Base-by-base conservation (phyloP, 1,284 basidiomycete species). In the Taiwanofungus camphoratus region DNA sequence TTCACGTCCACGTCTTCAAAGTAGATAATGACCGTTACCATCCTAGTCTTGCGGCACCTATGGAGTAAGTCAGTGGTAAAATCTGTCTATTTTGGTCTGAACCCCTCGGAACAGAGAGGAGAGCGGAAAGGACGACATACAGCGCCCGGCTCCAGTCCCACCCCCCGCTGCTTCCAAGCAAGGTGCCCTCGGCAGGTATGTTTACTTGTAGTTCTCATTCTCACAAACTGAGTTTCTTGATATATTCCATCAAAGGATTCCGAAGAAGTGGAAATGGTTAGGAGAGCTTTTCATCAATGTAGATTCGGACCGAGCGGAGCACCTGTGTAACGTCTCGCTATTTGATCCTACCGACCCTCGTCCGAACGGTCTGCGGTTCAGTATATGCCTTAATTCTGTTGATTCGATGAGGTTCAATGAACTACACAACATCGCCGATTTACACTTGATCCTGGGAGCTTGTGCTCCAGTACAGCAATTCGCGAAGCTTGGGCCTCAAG, bases 381-480 rank as follows among this genome's bases (percentile, higher is more conserved):
- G 66, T 44, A 58, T 74, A 12, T 60, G 58, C 37, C 57, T 73
- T 15, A 56, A 73, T 20, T 40, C 60, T 4, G 53, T 62, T 5
- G 63, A 74, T 26, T 66, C 61, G 6, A 50, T 85, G 5, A 58
- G 61, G 16, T 64, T 82, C 15, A 55, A 63, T 19, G 73, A 66
- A 41, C 60, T 82, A 5, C 70, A 80, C 51, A 57, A 71, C 42
- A 55, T 69, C 6, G 52, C 61, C 11, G 74, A 79, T 41, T 49
- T 82, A 12, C 54, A 60, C 22, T 41, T 67, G 3, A 60, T 85
- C 16, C 54, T 79, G 29, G 61, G 61, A 7, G 71, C 73, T 2
- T 78, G 74, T 48, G 65, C 68, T 27, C 65, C 62, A 7, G 61
- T 70, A 8, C 67, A 76, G 22, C 81, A 83, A 48, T 65, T 74